These are phyloP conservation scores for Solanum neorickii DNA, from an alignment of 257 asterid genomes.

Conservation along the genomic window DNA sequence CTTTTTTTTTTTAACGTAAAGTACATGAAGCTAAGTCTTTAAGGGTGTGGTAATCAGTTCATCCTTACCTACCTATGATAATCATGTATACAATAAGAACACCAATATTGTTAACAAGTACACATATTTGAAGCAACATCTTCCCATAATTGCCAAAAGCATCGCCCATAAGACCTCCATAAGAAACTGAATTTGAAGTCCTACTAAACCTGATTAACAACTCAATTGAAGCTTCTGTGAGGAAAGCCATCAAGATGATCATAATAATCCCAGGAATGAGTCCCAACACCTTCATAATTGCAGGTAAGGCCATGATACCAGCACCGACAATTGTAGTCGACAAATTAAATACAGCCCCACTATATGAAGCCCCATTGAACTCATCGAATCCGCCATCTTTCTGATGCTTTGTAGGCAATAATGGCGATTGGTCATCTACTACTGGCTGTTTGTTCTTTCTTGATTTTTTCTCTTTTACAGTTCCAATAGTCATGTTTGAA, in stretches of 20 bases:
- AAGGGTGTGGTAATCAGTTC: neutral
- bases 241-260: conserved; percentile 71
- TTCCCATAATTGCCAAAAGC: conserved; percentile 66
- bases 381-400: conserved; percentile 51
- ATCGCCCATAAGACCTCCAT: conserved; percentile 76
- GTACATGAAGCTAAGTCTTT: neutral
- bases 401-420: conserved; percentile 50
- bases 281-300: conserved; percentile 75
- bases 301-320: conserved; percentile 87
- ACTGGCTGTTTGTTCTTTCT: conserved; percentile 34
- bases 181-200: conserved; percentile 52
- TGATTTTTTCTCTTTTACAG: conserved; percentile 25
- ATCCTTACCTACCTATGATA: conserved; percentile 45
- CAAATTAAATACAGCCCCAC: conserved; percentile 78
- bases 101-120: conserved; percentile 62
- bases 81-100: conserved; percentile 84
- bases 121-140: conserved; percentile 55
- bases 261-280: conserved; percentile 48
- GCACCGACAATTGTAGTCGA: conserved; percentile 84
- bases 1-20: neutral
- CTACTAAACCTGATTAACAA: conserved; percentile 61
- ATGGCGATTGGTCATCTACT: conserved; percentile 52
- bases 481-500: conserved; percentile 41
- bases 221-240: conserved; percentile 71
- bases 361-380: conserved; percentile 77